Conservation (phyloP, 148 eudicot species). For the Simmondsia chinensis region DNA sequence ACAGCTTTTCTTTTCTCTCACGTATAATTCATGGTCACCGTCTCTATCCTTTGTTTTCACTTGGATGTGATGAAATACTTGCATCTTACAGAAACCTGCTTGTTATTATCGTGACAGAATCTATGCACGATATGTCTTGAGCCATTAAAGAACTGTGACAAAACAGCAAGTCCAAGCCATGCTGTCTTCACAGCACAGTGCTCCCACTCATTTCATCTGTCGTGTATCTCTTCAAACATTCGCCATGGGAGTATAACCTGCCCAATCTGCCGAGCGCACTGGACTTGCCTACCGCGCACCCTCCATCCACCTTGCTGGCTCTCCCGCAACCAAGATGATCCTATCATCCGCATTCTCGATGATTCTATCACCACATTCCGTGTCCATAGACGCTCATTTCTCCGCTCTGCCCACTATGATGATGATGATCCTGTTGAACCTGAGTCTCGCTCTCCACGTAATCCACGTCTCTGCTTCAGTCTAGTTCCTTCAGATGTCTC, state of each 20-base stretch:
- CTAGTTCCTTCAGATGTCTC: conserved; percentile 24
- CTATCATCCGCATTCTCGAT: conserved; percentile 64
- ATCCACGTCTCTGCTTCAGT: conserved; percentile 52
- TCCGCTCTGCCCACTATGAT: conserved; percentile 66
- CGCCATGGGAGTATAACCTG: conserved; percentile 79
- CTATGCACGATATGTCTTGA: conserved; percentile 77
- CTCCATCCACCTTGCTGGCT: conserved; percentile 42
- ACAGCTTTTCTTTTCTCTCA: not conserved
- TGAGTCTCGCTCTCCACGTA: conserved; percentile 23
- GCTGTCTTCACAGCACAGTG: conserved; percentile 88
- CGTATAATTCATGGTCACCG: not conserved
- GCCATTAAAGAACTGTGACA: conserved; percentile 34
- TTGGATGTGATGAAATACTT: not conserved
- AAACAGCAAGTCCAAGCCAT: conserved; percentile 50
- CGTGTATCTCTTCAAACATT: conserved; percentile 81
- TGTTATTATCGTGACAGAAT: conserved; percentile 30
- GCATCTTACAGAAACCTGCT: not conserved
- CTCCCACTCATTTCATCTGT: conserved; percentile 73
- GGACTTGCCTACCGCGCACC: conserved; percentile 82
- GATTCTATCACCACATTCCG: conserved; percentile 66
- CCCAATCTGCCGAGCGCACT: conserved; percentile 85
- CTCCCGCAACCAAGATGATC: conserved; percentile 47
- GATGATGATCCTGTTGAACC: conserved; percentile 82
- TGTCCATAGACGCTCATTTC: conserved; percentile 66
- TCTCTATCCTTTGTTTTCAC: not conserved